Evolutionary conservation across 2,329 filamentous ascomycete genomes (phyloP), one percentile per base, ranked within the genome.

Genomic region (Pezicula rhizophila): DNA sequence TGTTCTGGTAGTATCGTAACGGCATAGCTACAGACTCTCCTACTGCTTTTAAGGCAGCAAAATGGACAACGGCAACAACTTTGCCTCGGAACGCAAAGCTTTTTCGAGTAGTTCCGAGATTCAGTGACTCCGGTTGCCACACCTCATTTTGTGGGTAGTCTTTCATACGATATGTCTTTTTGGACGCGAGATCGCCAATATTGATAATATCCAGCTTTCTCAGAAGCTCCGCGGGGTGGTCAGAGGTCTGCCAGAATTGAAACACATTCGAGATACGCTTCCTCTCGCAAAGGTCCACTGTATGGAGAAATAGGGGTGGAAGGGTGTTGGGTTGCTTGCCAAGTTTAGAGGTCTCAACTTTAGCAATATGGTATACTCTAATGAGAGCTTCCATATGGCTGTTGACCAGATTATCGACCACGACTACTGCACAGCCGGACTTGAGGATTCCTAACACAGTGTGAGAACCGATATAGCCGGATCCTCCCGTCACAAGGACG

Each of bases 1-100:
- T 86, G 69, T 85, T 86, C 51, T 74, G 72, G 64, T 85, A 86
- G 65, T 86, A 86, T 50, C 76, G 75, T 48, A 85, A 64, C 0
- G 82, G 82, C 50, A 72, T 68, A 23, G 67, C 64, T 52, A 85
- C 84, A 39, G 79, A 84, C 57, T 86, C 81, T 35, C 52, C 56
- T 6, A 63, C 60, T 3, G 60, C 40, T 25, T 42, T 42, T 5
- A 42, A 20, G 5, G 40, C 40, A 26, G 40, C 40, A 17, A 42
- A 42, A 15, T 42, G 40, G 11, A 42, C 15, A 11, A 42, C 40
- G 25, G 40, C 40, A 26, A 28, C 40, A 28, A 42, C 26, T 3
- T 25, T n/a, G 8, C 28, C 42, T 23, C 42, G 42, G 10, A 4
- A 17, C 6, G n/a, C 28, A 34, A 28, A 25, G 25, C 4, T 37